Evolutionary conservation across 495 filamentous ascomycete species (phyloP).

Genomic region (Baudoinia panamericana): DNA sequence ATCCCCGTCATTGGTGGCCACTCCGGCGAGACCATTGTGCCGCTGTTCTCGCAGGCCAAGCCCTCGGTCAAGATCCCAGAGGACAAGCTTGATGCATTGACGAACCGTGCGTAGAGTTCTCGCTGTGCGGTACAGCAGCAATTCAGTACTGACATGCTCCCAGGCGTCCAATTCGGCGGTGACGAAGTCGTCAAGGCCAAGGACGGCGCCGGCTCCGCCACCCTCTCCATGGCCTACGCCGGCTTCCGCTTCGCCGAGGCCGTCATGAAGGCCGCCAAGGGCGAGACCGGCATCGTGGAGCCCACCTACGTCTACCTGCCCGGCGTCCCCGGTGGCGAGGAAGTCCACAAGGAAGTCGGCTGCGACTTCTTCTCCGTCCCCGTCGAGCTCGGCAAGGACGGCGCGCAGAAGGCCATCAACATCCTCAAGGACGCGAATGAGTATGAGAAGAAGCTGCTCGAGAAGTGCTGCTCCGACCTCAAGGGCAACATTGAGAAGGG

Average conservation of each 20-base stretch:
- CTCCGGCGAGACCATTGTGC: conserved; percentile 95
- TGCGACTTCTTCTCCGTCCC: conserved; percentile 88
- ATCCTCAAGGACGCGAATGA: conserved; percentile 71
- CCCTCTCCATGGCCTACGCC: conserved; percentile 97
- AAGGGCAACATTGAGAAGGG: conserved; percentile 80
- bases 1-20: conserved; percentile 94
- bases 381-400: conserved; percentile 91
- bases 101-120: no score
- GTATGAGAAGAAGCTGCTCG: conserved; percentile 79
- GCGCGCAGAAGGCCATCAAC: conserved; percentile 81
- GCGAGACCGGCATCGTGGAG: conserved; percentile 89
- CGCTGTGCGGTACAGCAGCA: no score
- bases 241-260: conserved; percentile 95
- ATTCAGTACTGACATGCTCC: no score
- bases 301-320: conserved; percentile 94
- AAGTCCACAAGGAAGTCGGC: conserved; percentile 92
- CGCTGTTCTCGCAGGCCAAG: conserved; percentile 85
- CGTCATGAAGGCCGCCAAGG: conserved; percentile 80
- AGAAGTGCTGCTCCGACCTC: conserved; percentile 70
- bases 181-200: conserved; percentile 99
- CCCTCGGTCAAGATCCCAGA: conserved; percentile 66
- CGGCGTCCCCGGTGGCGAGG: no score
- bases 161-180: conserved; percentile 98
- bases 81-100: no score
- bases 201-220: conserved; percentile 94